Percentiles rank a stretch among this genome's conserved stretches.
phyloP scores from a whole-genome alignment of 805 yeast species.

The Kodamaea jinghongensis region DNA sequence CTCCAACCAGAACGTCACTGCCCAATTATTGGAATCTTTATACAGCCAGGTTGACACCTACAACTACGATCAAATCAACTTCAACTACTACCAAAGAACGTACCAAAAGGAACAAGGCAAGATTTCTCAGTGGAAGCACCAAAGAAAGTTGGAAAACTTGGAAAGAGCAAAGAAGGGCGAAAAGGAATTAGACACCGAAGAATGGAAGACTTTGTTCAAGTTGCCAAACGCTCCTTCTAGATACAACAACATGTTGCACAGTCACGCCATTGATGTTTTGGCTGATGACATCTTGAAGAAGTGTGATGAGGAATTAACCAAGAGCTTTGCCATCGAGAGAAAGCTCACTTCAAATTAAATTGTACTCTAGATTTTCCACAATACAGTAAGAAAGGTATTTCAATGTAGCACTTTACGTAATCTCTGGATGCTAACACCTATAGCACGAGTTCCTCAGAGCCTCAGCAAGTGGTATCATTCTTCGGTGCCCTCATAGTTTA shows the following conservation, averaged over 20 bases:
- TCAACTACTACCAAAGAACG: slow-evolving; percentile 79
- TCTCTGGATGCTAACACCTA: no score
- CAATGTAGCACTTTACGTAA: no score
- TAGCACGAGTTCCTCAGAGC: no score
- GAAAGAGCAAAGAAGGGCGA: slow-evolving; percentile 58
- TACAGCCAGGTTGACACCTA: slow-evolving; percentile 70
- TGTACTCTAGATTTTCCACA: slow-evolving; percentile 2
- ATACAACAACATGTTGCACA: slow-evolving; percentile 64
- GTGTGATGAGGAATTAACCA: slow-evolving; percentile 64
- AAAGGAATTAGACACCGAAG: slow-evolving; percentile 52
- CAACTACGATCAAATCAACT: slow-evolving; percentile 75
- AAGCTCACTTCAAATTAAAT: slow-evolving; percentile 35
- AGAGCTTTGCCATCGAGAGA: slow-evolving; percentile 57
- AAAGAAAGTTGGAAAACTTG: slow-evolving; percentile 62
- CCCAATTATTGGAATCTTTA: slow-evolving; percentile 57
- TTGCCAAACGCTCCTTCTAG: slow-evolving; percentile 75
- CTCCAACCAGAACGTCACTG: slow-evolving; percentile 42
- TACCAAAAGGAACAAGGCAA: slow-evolving; percentile 66
- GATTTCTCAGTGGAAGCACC: slow-evolving; percentile 72
- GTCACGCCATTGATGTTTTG: slow-evolving; percentile 66
- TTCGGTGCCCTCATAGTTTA: no score
- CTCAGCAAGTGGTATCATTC: no score
- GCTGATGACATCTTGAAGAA: slow-evolving; percentile 70
- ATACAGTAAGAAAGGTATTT: no score
- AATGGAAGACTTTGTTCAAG: slow-evolving; percentile 61